Evolutionary conservation across 2,329 filamentous ascomycete genomes (phyloP), one percentile per base, ranked within the genome.

Genomic region (Botrytis hyacinthi): DNA sequence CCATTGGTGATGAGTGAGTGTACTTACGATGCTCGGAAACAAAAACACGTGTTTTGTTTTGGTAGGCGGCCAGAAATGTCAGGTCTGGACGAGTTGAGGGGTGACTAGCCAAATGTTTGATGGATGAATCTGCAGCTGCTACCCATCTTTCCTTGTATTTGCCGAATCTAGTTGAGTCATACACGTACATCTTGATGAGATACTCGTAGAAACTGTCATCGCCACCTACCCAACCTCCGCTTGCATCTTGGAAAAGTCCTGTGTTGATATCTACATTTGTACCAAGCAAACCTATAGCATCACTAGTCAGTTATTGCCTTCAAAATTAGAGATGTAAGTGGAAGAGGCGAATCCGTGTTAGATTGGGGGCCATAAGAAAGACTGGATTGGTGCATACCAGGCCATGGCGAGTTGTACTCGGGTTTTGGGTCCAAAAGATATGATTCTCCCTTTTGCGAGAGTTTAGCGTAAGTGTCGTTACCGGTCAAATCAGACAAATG

Each of bases 181-280:
- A 97, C 72, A 95, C 82, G 78, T 91, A 97, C 92, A 96, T 95
- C 85, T 97, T 97, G 82, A 97, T 91, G 46, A 97, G 87, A 79
- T 97, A 97, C 83, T 97, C 93, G 83, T 97, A 97, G 83, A 91
- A 97, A 61, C 90, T 93, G 81, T 97, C 93, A 44, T 87, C 88
- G 10, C 92, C 91, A 69, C 91, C 93, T 57, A 88, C 87, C 93
- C 93, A 97, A 62, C 92, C 92, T 70, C 94, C 93, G 2, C 77
- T 79, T 37, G 87, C 87, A 79, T 95, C 88, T 22, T 87, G 77
- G 77, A 97, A 95, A 12, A 84, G 78, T 32, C 94, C 94, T 5
- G 87, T 89, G 1, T 83, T 80, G 75, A 93, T 86, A 77, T 89
- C 85, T 57, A 97, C 86, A 66, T 87, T 83, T 42, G 87, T 90